Percentiles rank a stretch among this genome's conserved stretches.
phyloP scores from a whole-genome alignment of 805 yeast genomes.

The Candida multigemmis region DNA sequence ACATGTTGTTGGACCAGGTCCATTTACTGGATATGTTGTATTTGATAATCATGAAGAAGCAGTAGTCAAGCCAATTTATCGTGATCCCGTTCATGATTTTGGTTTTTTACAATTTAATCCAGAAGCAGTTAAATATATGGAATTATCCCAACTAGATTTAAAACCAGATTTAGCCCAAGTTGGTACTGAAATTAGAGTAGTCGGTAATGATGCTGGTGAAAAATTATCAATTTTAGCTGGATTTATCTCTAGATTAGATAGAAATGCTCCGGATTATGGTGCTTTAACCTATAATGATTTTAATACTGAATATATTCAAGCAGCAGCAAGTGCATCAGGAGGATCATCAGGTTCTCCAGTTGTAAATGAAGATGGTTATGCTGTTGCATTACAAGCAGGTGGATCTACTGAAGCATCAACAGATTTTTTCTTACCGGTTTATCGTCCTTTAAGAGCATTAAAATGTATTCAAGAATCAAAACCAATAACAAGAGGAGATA shows the following conservation, averaged over 20 bases:
- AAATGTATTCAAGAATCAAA: conserved; percentile 51
- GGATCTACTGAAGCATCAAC: conserved; percentile 89
- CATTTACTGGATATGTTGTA: conserved; percentile 83
- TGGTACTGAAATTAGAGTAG: conserved; percentile 90
- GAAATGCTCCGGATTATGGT: conserved; percentile 94
- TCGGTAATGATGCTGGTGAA: conserved; percentile 96
- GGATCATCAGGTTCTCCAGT: conserved; percentile 96
- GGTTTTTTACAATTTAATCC: conserved; percentile 83
- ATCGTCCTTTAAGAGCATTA: conserved; percentile 75
- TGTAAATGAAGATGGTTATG: conserved; percentile 80
- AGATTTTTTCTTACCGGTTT: conserved; percentile 83
- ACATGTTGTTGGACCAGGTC: conserved; percentile 95
- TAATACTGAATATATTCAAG: conserved; percentile 90
- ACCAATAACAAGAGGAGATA: conserved; percentile 80
- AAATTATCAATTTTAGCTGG: conserved; percentile 84
- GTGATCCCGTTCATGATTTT: conserved; percentile 95
- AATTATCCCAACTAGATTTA: conserved; percentile 54
- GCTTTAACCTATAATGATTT: conserved; percentile 82
- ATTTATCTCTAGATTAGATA: conserved; percentile 73
- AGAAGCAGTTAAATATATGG: conserved; percentile 59
- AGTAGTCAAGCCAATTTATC: conserved; percentile 72
- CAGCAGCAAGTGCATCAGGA: conserved; percentile 93
- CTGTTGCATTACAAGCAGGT: conserved; percentile 91
- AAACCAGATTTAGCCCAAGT: conserved; percentile 79
- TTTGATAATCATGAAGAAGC: conserved; percentile 94